Evolutionary conservation across 805 yeast species (phyloP).

Genomic region (Crinitomyces ghanaensis): DNA sequence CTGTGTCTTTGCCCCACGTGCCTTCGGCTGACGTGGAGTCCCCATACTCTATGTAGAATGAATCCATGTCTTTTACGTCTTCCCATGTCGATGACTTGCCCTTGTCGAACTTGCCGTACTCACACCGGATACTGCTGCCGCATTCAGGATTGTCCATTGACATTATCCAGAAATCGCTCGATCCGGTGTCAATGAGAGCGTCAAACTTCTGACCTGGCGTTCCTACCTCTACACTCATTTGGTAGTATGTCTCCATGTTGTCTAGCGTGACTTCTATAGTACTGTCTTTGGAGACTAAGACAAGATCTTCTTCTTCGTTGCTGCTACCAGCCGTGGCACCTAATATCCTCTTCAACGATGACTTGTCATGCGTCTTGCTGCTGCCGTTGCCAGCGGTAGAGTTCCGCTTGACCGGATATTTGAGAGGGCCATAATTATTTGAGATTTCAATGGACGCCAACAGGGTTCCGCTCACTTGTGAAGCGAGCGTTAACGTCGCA

Average conservation of each 20-base stretch:
- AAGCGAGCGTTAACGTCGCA: too few relatives aligned
- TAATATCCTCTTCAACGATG: too few relatives aligned
- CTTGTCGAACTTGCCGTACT: constrained; percentile 10
- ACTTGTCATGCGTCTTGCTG: too few relatives aligned
- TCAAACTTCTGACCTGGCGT: constrained; percentile 42
- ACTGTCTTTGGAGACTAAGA: too few relatives aligned
- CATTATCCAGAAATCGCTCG: constrained; percentile 58
- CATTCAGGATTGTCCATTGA: constrained; percentile 34
- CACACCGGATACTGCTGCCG: constrained; percentile 15
- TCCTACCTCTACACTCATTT: constrained; percentile 32
- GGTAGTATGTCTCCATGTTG: constrained; percentile 14
- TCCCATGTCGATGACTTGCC: constrained; percentile 21
- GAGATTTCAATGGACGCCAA: too few relatives aligned
- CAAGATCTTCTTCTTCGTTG: too few relatives aligned
- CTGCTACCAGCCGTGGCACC: too few relatives aligned
- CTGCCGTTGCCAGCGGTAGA: too few relatives aligned
- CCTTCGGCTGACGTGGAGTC: constrained; percentile 44
- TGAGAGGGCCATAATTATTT: too few relatives aligned
- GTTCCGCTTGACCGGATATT: too few relatives aligned
- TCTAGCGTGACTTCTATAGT: constrained; percentile 12
- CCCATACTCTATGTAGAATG: constrained; percentile 23
- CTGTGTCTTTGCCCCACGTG: constrained; percentile 49
- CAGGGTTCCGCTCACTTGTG: too few relatives aligned
- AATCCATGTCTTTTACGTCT: constrained; percentile 10
- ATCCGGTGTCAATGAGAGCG: constrained; percentile 57